Evolutionary conservation across 345 rosid genomes (phyloP).

Genomic region (Arabidopsis arenosa): DNA sequence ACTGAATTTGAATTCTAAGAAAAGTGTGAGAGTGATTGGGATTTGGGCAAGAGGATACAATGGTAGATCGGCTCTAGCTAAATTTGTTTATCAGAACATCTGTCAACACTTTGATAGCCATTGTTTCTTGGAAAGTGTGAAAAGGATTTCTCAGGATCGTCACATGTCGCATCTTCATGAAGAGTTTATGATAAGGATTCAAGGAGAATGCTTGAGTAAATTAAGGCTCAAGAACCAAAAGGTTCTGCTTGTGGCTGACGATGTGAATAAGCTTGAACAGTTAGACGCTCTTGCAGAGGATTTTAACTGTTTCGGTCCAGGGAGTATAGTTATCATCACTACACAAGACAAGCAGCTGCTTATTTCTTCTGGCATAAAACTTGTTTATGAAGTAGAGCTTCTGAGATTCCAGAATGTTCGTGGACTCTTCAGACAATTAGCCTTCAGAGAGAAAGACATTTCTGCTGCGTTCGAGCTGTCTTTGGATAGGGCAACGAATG

Average conservation of each 20-base stretch:
- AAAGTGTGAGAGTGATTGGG: slow-evolving; percentile 26
- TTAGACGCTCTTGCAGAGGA: slow-evolving; percentile 39
- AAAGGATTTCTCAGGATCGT: slow-evolving; percentile 20
- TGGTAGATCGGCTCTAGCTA: slow-evolving; percentile 35
- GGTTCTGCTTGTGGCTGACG: slow-evolving; percentile 32
- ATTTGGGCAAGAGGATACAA: slow-evolving; percentile 41
- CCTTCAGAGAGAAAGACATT: slow-evolving; percentile 15
- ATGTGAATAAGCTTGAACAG: slow-evolving; percentile 19
- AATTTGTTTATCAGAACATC: slow-evolving; percentile 18
- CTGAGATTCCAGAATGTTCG: slow-evolving; percentile 29
- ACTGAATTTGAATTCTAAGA: slow-evolving; percentile 19
- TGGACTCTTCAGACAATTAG: slow-evolving; percentile 26
- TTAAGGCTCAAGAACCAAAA: slow-evolving; percentile 29
- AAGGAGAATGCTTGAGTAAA: slow-evolving; percentile 14
- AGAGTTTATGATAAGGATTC: slow-evolving; percentile 7
- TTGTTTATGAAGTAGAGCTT: slow-evolving; percentile 32
- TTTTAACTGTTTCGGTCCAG: slow-evolving; percentile 31
- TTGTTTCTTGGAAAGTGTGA: slow-evolving; percentile 33
- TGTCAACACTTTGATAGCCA: slow-evolving; percentile 32
- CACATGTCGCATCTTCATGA: slow-evolving; percentile 11
- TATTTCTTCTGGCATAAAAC: neutral
- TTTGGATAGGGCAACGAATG: slow-evolving; percentile 6
- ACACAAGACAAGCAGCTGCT: slow-evolving; percentile 41
- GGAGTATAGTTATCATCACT: slow-evolving; percentile 42
- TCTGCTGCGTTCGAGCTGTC: slow-evolving; percentile 9